Base-by-base conservation (phyloP, 2,329 filamentous ascomycete species). In the Lachnellula cervina region DNA sequence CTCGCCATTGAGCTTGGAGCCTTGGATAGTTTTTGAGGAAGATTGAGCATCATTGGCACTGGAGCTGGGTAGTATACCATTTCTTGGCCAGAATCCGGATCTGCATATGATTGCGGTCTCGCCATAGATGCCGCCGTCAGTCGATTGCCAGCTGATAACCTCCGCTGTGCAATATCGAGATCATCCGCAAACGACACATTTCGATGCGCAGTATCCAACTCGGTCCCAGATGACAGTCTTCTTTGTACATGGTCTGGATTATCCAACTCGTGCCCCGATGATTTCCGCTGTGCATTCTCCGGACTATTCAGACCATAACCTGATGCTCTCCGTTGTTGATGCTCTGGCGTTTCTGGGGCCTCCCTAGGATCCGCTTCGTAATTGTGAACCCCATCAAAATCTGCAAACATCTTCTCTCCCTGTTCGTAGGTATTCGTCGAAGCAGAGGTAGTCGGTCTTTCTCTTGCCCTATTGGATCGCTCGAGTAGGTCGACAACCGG, bases 51-150 rank as follows among this genome's bases (percentile, higher is more conserved):
- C 59, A 88, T 86, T 3, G 94, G 94, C 2, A 99, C 94, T 1
- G 90, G 92, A 3, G 94, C 94, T 14, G 94, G 94, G 70, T 99
- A 99, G 72, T 87, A 97, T 9, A 96, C 83, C 89, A 97, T 96
- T 64, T 86, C 78, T 62, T 93, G 84, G 4, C 84, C 87, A 1
- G 86, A 86, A 25, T 79, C 76, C 1, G 83, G 82, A 66, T 86
- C 78, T 66, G 82, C 73, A 69, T 84, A 86, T 1, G 83, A 83
- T 59, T 80, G 77, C 11, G 82, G 75, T 51, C 74, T 70, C 14
- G 49, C 42, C 49, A 49, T 56, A 40, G 65, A 65, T n/a, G 42
- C 42, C 52, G 46, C 54, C 35, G 65, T 64, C 42, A 61, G 44
- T 49, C 57, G 54, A 42, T 61, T 60, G 2, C 58, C 62, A 19